Base-by-base conservation (phyloP, 2,329 filamentous ascomycete species). In the Colletotrichum cereale region DNA sequence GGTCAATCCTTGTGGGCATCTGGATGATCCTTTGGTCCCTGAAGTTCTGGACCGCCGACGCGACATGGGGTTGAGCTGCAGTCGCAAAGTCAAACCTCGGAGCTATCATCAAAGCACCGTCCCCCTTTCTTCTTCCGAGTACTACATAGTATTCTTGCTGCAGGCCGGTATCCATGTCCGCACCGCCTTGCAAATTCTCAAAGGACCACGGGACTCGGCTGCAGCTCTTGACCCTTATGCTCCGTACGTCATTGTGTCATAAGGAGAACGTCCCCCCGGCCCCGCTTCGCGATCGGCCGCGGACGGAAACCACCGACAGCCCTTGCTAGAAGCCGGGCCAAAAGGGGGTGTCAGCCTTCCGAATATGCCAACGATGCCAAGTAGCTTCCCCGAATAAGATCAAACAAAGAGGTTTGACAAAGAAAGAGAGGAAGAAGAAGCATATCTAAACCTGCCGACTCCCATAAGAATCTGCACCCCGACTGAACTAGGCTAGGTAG, bases 1-100 rank as follows among this genome's bases (percentile, higher is more conserved):
- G 68, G 67, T 42, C n/a, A 5, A n/a, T 8, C 68, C 68, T 36
- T 68, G 65, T 26, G 53, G 7, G 14, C 12, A 29, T 63, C 65
- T 42, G 21, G 65, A 60, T 53, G 68, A 71, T 71, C 68, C 34
- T 62, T 52, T 63, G 68, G 68, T 71, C 68, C 68, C 68, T 60
- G 68, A 68, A 58, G 68, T 71, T 71, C 68, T 71, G 66, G 68
- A 69, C 68, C 48, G 42, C 60, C 53, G 34, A 3, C n/a, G 12
- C 14, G 42, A 55, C 58, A 63, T 62, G 68, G 67, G n/a, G 29
- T 29, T n/a, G 8, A 63, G 65, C 65, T 68, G 65, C 68, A 68
- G 68, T 47, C 65, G 42, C 38, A 64, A 68, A 68, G 52, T 55
- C 47, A 62, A 63, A 68, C 38, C 31, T 66, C 29, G 44, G 44